Conservation (phyloP, 805 yeast species). For the Pichia gijzeniarum region DNA sequence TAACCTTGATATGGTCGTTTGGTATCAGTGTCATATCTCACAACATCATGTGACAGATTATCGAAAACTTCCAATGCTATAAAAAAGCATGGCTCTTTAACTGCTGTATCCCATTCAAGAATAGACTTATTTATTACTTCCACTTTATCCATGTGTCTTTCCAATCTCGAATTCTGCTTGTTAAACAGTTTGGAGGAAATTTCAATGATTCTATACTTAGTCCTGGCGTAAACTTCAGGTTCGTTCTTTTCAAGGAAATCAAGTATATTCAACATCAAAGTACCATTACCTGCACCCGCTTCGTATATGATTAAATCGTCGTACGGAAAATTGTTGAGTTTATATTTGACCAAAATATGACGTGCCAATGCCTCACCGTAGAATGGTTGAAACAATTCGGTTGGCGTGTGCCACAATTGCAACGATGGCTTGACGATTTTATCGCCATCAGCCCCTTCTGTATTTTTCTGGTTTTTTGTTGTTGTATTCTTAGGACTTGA, state of each 20-base stretch:
- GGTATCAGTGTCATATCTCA: conserved; percentile 64
- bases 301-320: conserved; percentile 73
- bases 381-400: conserved; percentile 76
- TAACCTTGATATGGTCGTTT: conserved; percentile 71
- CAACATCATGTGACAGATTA: conserved; percentile 75
- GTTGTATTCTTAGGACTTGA: neutral
- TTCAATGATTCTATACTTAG: conserved; percentile 67
- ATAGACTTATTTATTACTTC: conserved; percentile 68
- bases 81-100: conserved; percentile 64
- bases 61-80: conserved; percentile 80
- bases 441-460: neutral
- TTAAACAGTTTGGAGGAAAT: conserved; percentile 57
- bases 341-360: conserved; percentile 65
- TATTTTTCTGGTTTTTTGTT: neutral
- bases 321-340: conserved; percentile 61
- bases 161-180: conserved; percentile 39
- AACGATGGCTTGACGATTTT: conserved; percentile 33
- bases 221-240: conserved; percentile 67
- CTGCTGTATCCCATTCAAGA: conserved; percentile 60
- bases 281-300: conserved; percentile 89
- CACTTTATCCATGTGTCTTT: conserved; percentile 46
- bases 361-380: conserved; percentile 85
- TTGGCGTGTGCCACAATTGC: conserved; percentile 88
- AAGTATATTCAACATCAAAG: conserved; percentile 69
- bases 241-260: conserved; percentile 54